A percentile compares a stretch with the other conserved stretches of the same genome.
Conservation (phyloP, 2,329 filamentous ascomycete species). For the Blastomyces percursus region DNA sequence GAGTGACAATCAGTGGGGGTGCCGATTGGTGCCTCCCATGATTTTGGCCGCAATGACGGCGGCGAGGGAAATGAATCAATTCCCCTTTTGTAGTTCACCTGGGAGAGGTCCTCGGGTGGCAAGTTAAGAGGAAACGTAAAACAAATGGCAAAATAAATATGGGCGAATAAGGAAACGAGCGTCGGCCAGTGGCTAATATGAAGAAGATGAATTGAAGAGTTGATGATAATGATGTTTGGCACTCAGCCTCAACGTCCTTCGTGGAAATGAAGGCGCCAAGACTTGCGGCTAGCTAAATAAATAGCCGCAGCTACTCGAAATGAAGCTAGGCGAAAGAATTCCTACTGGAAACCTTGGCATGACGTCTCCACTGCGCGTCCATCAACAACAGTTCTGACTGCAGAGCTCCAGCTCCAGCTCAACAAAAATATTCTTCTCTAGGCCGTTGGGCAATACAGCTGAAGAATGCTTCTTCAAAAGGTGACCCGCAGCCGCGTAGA, state of each 20-base stretch:
- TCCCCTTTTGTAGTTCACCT: neutral
- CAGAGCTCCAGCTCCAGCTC: neutral
- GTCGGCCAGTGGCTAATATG: neutral
- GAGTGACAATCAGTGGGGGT: neutral
- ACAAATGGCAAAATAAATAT: neutral
- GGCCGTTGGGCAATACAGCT: neutral
- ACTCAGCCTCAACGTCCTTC: neutral
- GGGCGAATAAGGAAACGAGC: neutral
- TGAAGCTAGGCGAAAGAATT: neutral
- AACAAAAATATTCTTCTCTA: neutral
- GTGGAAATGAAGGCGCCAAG: neutral
- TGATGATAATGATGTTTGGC: neutral
- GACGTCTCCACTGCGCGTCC: constrained; percentile 5
- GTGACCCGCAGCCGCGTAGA: neutral
- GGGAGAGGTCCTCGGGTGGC: neutral
- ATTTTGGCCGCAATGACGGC: constrained; percentile 1
- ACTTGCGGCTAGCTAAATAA: neutral
- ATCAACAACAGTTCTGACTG: neutral
- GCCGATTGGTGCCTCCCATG: constrained; percentile 2
- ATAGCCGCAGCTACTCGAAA: neutral
- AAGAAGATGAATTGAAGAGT: neutral
- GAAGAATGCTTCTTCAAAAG: constrained; percentile 4
- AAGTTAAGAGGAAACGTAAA: neutral
- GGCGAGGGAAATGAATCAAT: constrained; percentile 9
- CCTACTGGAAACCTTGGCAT: neutral